phyloP scores from a whole-genome alignment of 768 basidiomycete species.

The Lentinula guzmanii region DNA sequence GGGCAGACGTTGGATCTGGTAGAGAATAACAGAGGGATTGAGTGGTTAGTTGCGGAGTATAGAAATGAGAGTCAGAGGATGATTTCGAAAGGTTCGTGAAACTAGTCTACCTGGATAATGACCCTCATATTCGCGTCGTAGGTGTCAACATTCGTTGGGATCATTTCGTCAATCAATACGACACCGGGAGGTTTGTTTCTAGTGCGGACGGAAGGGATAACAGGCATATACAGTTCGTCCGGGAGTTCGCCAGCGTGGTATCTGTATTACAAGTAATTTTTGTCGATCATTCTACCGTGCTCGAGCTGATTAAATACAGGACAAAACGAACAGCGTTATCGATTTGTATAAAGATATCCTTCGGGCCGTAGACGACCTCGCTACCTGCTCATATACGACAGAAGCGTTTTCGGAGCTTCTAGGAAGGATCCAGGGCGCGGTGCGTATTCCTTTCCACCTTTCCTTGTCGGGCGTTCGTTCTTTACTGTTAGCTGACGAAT shows the following conservation, averaged over 20 bases:
- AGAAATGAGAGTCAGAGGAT: conserved; percentile 90
- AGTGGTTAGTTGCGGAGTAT: conserved; percentile 93
- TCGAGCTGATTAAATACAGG: conserved; percentile 32
- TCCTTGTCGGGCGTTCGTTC: not conserved
- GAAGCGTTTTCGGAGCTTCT: conserved; percentile 81
- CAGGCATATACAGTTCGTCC: conserved; percentile 88
- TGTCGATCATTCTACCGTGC: not conserved
- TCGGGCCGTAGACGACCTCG: conserved; percentile 80
- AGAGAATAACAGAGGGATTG: conserved; percentile 85
- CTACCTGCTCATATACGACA: conserved; percentile 77
- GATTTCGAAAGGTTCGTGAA: conserved; percentile 72
- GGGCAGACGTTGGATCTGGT: conserved; percentile 92
- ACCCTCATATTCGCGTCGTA: conserved; percentile 21
- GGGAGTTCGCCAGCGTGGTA: conserved; percentile 91
- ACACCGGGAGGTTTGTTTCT: conserved; percentile 69
- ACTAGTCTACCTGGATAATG: not conserved
- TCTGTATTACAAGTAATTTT: conserved; percentile 75
- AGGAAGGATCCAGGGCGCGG: conserved; percentile 76
- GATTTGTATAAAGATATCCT: conserved; percentile 85
- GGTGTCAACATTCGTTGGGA: conserved; percentile 98
- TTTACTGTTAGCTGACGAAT: not conserved
- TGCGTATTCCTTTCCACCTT: conserved; percentile 28
- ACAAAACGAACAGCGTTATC: conserved; percentile 92
- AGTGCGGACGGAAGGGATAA: conserved; percentile 75
- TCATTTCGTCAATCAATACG: conserved; percentile 92